A percentile compares a stretch with the other conserved stretches of the same genome.
Evolutionary conservation across 2,329 filamentous ascomycete species (phyloP).

Genomic region (Erysiphe neolycopersici): DNA sequence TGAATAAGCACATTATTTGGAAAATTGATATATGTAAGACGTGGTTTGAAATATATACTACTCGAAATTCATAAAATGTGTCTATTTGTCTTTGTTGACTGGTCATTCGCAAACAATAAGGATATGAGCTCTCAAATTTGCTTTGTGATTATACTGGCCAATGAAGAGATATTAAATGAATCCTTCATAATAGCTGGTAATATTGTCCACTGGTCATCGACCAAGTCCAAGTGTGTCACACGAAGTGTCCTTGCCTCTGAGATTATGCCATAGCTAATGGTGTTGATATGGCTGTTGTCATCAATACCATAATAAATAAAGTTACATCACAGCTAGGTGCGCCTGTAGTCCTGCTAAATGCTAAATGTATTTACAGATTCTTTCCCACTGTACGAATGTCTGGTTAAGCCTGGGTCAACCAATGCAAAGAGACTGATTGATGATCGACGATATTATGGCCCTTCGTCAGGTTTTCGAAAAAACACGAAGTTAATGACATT

Average conservation of each 20-base stretch:
- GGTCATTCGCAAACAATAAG: neutral
- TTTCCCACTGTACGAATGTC: neutral
- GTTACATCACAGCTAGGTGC: neutral
- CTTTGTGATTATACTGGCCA: neutral
- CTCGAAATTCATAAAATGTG: neutral
- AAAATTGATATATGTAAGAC: neutral
- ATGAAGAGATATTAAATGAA: neutral
- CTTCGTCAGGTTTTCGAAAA: neutral
- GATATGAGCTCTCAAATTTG: neutral
- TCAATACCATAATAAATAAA: neutral
- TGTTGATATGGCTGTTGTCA: too few relatives aligned
- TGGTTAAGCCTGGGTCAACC: neutral
- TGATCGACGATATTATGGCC: neutral
- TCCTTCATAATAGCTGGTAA: neutral
- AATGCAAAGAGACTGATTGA: neutral
- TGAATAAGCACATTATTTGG: neutral
- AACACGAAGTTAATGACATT: neutral
- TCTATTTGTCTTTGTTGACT: neutral
- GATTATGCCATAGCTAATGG: too few relatives aligned
- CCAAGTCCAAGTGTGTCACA: too few relatives aligned
- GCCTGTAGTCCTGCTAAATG: neutral
- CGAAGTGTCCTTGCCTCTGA: too few relatives aligned
- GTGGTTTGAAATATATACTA: neutral
- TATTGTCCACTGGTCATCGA: too few relatives aligned
- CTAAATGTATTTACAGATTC: neutral